Percentiles rank a stretch among this genome's conserved stretches.
Evolutionary conservation across 768 basidiomycete genomes (phyloP).

Genomic region (Filobasidium floriforme): DNA sequence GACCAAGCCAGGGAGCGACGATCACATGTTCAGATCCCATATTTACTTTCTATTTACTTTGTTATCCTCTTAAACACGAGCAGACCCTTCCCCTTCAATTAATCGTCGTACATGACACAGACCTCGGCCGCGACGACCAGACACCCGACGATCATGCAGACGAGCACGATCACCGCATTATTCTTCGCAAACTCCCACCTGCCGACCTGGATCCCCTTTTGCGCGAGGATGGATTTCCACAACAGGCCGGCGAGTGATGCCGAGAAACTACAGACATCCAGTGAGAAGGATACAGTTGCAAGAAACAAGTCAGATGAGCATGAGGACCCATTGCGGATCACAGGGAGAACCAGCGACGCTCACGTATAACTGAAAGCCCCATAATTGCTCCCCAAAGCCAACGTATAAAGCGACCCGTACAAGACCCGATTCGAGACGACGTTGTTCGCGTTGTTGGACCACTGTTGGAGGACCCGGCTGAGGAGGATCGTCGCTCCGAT

Average conservation of each 20-base stretch:
- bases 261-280: conserved; percentile 51
- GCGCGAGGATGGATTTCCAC: conserved; percentile 65
- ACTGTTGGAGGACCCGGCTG: conserved; percentile 52
- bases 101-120: conserved; percentile 39
- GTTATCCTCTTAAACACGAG: background rate
- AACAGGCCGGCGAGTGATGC: conserved; percentile 81
- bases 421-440: conserved; percentile 35
- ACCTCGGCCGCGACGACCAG: conserved; percentile 71
- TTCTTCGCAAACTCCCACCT: conserved; percentile 62
- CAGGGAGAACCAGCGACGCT: conserved; percentile 11
- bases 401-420: conserved; percentile 52
- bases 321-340: no score
- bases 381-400: conserved; percentile 80
- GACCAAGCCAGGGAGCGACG: no score
- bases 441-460: conserved; percentile 3
- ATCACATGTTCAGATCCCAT: background rate
- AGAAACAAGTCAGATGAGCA: background rate
- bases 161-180: conserved; percentile 60
- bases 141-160: conserved; percentile 61
- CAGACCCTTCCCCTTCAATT: no score
- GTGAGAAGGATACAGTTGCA: background rate
- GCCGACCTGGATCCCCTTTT: conserved; percentile 61
- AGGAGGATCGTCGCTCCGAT: conserved; percentile 86
- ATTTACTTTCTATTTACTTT: background rate
- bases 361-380: conserved; percentile 78